A percentile compares a stretch with the other conserved stretches of the same genome.
Conservation (phyloP, 2,329 filamentous ascomycete genomes). For the Cadophora sp. region DNA sequence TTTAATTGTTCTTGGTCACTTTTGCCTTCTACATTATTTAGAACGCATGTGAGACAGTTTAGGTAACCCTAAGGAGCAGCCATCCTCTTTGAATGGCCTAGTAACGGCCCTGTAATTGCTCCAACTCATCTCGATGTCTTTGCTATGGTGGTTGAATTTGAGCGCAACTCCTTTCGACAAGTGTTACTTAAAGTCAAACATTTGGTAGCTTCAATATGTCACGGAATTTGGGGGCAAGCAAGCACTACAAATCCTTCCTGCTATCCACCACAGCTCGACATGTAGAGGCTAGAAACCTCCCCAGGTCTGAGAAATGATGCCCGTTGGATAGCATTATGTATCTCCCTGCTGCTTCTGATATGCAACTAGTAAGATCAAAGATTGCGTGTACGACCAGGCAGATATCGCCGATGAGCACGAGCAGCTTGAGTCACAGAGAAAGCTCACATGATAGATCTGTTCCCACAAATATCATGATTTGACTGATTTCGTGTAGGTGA, state of each 20-base stretch:
- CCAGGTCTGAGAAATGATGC: background rate
- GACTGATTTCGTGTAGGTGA: background rate
- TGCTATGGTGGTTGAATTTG: background rate
- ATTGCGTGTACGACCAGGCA: background rate
- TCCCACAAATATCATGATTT: background rate
- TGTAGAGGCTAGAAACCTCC: background rate
- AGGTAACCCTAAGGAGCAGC: background rate
- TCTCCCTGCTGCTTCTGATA: background rate
- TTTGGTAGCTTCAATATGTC: background rate
- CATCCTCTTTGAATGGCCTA: background rate
- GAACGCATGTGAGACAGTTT: slow-evolving; percentile 12
- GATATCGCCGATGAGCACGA: background rate
- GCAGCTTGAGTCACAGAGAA: background rate
- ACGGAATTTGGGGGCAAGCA: background rate
- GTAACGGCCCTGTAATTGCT: background rate
- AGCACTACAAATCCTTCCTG: background rate
- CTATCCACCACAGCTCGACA: background rate
- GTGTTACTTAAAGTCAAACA: background rate
- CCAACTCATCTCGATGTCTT: background rate
- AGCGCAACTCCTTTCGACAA: background rate
- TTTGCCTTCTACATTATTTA: slow-evolving; percentile 1
- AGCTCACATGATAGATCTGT: background rate
- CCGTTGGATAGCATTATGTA: background rate
- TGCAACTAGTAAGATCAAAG: background rate
- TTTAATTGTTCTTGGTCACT: background rate